phyloP scores from a whole-genome alignment of 2,329 filamentous ascomycete species.

The Ophiostoma pallidulum region DNA sequence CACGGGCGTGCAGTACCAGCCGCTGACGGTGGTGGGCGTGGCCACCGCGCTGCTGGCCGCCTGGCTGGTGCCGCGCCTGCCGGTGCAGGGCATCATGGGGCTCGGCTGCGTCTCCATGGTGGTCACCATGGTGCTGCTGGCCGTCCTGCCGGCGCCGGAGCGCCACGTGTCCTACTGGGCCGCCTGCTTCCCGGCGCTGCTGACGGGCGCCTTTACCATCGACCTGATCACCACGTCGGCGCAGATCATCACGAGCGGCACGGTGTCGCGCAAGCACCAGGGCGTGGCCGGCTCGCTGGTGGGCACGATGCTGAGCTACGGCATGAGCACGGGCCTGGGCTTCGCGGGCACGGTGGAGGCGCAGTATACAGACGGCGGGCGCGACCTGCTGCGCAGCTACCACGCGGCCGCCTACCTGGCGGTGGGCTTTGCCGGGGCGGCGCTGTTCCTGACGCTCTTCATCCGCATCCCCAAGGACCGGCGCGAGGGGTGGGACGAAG shows the following conservation, averaged over 20 bases:
- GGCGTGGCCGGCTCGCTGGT: conserved; percentile 45
- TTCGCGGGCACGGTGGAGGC: conserved; percentile 56
- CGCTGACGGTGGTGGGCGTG: too few relatives aligned
- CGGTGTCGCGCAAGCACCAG: conserved; percentile 35
- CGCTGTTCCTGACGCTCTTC: too few relatives aligned
- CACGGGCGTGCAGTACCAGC: too few relatives aligned
- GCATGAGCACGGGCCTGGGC: conserved; percentile 55
- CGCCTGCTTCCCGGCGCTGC: conserved; percentile 47
- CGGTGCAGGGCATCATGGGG: too few relatives aligned
- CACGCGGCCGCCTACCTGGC: too few relatives aligned
- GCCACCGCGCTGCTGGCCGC: too few relatives aligned
- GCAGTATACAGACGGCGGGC: too few relatives aligned
- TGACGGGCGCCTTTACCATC: conserved; percentile 54
- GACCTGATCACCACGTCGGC: conserved; percentile 58
- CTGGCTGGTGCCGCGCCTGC: too few relatives aligned
- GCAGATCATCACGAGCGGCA: conserved; percentile 49
- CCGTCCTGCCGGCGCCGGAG: conserved; percentile 36
- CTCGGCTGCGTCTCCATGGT: too few relatives aligned
- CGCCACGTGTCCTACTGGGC: conserved; percentile 52
- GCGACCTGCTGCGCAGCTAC: conserved; percentile 25
- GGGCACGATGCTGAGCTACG: conserved; percentile 59
- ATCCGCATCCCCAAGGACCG: too few relatives aligned
- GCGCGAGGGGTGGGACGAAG: too few relatives aligned
- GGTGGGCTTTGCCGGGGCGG: too few relatives aligned
- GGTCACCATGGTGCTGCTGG: conserved; percentile 32